A percentile compares a stretch with the other conserved stretches of the same genome.
phyloP scores from a whole-genome alignment of 352 stramenopile genomes.

The Phytophthora sp. region DNA sequence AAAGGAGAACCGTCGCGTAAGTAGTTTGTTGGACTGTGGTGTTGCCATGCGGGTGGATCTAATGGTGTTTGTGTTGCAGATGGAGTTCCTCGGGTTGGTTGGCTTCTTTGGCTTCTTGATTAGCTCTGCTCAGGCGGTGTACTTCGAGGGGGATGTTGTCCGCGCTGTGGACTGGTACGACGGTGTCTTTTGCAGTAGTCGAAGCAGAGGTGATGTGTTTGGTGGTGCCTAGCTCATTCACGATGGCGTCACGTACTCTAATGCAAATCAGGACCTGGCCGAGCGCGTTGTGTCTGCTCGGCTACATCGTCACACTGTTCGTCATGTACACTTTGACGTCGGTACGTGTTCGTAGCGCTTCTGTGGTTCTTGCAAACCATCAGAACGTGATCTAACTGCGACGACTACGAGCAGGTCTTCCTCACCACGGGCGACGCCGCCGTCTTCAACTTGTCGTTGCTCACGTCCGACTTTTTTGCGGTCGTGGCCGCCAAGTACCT shows the following conservation, averaged over 20 bases:
- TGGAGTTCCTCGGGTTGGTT: conserved; percentile 96
- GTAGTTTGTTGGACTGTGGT: neutral
- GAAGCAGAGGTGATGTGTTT: neutral
- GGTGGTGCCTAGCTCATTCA: conserved; percentile 4
- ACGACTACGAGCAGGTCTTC: conserved; percentile 45
- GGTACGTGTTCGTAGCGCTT: conserved; percentile 44
- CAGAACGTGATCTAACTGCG: neutral
- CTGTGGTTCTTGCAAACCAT: neutral
- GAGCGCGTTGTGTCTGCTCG: conserved; percentile 63
- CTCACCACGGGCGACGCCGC: conserved; percentile 91
- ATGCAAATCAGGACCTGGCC: conserved; percentile 48
- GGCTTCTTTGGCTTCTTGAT: conserved; percentile 93
- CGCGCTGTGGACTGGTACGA: conserved; percentile 48
- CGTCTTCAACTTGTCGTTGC: conserved; percentile 96
- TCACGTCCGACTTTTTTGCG: conserved; percentile 96
- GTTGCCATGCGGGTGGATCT: neutral
- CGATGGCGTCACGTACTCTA: neutral
- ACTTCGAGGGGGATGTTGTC: conserved; percentile 81
- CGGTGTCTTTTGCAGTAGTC: conserved; percentile 7
- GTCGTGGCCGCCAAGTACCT: conserved; percentile 91
- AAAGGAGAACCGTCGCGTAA: conserved; percentile 70
- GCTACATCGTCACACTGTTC: conserved; percentile 86
- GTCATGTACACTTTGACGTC: conserved; percentile 93
- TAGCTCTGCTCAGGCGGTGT: conserved; percentile 76
- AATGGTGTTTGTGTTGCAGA: conserved; percentile 32